Percentiles rank a stretch among this genome's conserved stretches.
Evolutionary conservation across 164 flowering plant genomes (phyloP).

Genomic region (Houttuynia cordata): DNA sequence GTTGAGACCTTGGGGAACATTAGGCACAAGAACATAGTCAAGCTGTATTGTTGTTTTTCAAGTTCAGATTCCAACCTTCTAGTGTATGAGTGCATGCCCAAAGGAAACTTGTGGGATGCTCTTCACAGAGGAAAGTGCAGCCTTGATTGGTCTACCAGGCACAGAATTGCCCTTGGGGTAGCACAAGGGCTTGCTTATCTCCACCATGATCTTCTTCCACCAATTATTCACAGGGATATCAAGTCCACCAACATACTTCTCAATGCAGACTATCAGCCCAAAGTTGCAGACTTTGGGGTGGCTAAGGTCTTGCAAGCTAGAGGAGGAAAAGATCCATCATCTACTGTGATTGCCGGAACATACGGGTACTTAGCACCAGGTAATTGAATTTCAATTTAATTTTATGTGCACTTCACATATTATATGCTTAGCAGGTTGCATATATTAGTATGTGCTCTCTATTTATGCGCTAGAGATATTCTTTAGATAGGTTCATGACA

Average conservation of each 20-base stretch:
- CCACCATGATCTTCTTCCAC: conserved; percentile 72
- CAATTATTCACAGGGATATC: conserved; percentile 88
- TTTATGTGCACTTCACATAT: no score
- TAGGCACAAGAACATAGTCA: conserved; percentile 91
- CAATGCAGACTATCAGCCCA: conserved; percentile 62
- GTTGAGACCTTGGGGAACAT: conserved; percentile 87
- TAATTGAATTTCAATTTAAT: conserved; percentile 11
- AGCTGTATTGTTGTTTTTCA: conserved; percentile 72
- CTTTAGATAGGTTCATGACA: no score
- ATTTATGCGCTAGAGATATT: no score
- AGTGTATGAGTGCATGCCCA: conserved; percentile 93
- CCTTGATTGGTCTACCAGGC: conserved; percentile 83
- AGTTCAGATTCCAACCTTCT: conserved; percentile 48
- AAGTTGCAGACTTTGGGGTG: conserved; percentile 94
- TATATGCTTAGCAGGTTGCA: no score
- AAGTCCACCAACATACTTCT: conserved; percentile 84
- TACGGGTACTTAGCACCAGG: conserved; percentile 98
- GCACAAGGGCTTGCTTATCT: conserved; percentile 93
- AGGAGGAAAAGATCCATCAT: conserved; percentile 63
- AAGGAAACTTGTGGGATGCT: conserved; percentile 92
- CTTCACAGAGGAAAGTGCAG: conserved; percentile 46
- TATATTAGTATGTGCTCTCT: no score
- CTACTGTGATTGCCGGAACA: conserved; percentile 80
- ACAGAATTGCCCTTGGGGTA: conserved; percentile 75
- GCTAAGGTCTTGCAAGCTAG: conserved; percentile 85